phyloP scores from a whole-genome alignment of 1,139 yeast species.

The Suhomyces anneliseae region DNA sequence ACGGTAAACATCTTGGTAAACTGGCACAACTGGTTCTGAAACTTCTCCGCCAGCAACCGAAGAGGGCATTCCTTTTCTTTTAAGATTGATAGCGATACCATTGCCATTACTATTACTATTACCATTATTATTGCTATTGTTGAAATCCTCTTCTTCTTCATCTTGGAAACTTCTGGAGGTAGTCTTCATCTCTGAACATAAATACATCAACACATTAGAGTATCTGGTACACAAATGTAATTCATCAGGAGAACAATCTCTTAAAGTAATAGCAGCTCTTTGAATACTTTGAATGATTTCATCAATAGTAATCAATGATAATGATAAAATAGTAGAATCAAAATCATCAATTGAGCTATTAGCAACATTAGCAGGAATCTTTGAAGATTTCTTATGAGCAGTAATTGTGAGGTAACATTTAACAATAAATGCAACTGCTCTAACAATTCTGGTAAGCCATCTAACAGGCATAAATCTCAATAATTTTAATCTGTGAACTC shows the following conservation, averaged over 20 bases:
- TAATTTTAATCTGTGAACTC: constrained; percentile 65
- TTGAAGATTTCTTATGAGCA: constrained; percentile 33
- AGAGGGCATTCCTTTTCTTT: not conserved
- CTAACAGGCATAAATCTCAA: constrained; percentile 82
- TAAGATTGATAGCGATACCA: no score
- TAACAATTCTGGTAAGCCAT: constrained; percentile 86
- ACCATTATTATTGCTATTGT: not conserved
- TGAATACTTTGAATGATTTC: constrained; percentile 70
- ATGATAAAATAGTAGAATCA: constrained; percentile 54
- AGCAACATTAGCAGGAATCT: constrained; percentile 8
- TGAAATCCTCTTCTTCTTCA: constrained; percentile 13
- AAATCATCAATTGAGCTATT: constrained; percentile 30
- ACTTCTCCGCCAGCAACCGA: not conserved
- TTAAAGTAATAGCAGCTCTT: constrained; percentile 68
- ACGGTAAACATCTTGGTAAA: not conserved
- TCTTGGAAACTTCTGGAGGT: constrained; percentile 25
- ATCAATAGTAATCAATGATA: constrained; percentile 66
- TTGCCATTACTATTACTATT: no score
- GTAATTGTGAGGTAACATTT: constrained; percentile 76
- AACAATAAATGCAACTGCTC: constrained; percentile 87
- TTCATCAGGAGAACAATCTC: constrained; percentile 89
- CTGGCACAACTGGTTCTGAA: constrained; percentile 8
- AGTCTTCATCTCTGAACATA: constrained; percentile 72
- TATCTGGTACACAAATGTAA: constrained; percentile 79
- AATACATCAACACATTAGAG: constrained; percentile 74